These are phyloP conservation scores for Candida parachauliodes DNA, from an alignment of 805 yeast genomes.

Conservation along the genomic window DNA sequence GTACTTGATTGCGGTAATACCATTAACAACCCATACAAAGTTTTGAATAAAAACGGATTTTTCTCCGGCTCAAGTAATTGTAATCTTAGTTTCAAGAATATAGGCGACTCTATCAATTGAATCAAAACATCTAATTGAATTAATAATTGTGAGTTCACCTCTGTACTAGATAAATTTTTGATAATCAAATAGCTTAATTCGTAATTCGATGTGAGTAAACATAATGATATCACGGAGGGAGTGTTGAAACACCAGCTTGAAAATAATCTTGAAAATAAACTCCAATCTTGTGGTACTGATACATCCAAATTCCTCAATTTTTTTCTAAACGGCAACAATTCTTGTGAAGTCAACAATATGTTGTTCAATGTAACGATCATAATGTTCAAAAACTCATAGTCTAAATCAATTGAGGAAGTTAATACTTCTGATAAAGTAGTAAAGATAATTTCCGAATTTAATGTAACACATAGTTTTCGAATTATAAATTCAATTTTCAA, in stretches of 20 bases:
- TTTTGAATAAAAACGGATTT: conserved; percentile 77
- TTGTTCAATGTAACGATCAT: conserved; percentile 86
- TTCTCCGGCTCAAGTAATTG: conserved; percentile 86
- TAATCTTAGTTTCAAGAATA: conserved; percentile 78
- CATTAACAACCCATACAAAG: conserved; percentile 91
- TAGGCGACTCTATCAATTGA: conserved; percentile 88
- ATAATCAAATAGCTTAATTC: conserved; percentile 83
- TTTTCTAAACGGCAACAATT: conserved; percentile 64
- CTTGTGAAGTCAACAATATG: conserved; percentile 82
- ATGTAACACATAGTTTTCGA: conserved; percentile 74
- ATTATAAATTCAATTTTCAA: conserved; percentile 66
- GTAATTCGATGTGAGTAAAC: conserved; percentile 82
- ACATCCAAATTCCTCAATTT: conserved; percentile 56
- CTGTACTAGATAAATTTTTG: conserved; percentile 76
- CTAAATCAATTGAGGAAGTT: conserved; percentile 25
- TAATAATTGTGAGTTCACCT: conserved; percentile 71
- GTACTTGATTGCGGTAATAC: conserved; percentile 91
- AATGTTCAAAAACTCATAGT: conserved; percentile 66
- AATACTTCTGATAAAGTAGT: conserved; percentile 74
- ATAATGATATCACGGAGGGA: conserved; percentile 80
- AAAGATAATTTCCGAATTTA: conserved; percentile 81
- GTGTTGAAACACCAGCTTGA: conserved; percentile 91
- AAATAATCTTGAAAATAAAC: conserved; percentile 71
- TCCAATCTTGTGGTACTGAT: conserved; percentile 54
- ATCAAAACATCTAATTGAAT: conserved; percentile 87